Evolutionary conservation across 2,329 filamentous ascomycete genomes (phyloP).

Genomic region (Lasiodiplodia hormozganensis): DNA sequence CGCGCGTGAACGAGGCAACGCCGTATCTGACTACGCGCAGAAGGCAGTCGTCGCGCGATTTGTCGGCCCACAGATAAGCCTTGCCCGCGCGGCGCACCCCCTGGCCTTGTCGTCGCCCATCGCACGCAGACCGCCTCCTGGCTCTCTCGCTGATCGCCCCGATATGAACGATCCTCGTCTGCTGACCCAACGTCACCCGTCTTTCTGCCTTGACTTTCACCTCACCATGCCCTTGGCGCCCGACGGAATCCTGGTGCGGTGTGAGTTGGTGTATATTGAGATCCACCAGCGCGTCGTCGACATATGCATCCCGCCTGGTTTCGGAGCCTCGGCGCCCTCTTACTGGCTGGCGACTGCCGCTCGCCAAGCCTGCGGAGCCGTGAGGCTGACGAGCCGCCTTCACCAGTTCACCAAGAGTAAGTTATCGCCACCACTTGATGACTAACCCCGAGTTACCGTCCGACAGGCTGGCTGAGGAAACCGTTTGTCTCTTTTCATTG

Average conservation of each 20-base stretch:
- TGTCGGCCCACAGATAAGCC: conserved; percentile 16
- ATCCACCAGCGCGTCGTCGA: not conserved
- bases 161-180: not conserved
- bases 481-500: not conserved
- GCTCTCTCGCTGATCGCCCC: not conserved
- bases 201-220: not conserved
- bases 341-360: not conserved
- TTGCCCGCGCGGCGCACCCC: not conserved
- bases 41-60: not conserved
- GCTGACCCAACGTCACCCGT: not conserved
- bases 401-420: not conserved
- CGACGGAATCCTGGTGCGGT: not conserved
- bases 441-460: not conserved
- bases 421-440: not conserved
- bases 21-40: conserved; percentile 9
- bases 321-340: not conserved
- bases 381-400: not conserved
- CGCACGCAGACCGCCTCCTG: conserved; percentile 8
- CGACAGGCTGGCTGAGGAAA: not conserved
- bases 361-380: not conserved
- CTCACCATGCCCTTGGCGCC: not conserved
- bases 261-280: not conserved
- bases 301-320: not conserved
- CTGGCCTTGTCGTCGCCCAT: conserved; percentile 11
- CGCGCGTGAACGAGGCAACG: conserved; percentile 2